Evolutionary conservation across 169 alveolate genomes (phyloP).

Genomic region (Condylostoma magnum): DNA sequence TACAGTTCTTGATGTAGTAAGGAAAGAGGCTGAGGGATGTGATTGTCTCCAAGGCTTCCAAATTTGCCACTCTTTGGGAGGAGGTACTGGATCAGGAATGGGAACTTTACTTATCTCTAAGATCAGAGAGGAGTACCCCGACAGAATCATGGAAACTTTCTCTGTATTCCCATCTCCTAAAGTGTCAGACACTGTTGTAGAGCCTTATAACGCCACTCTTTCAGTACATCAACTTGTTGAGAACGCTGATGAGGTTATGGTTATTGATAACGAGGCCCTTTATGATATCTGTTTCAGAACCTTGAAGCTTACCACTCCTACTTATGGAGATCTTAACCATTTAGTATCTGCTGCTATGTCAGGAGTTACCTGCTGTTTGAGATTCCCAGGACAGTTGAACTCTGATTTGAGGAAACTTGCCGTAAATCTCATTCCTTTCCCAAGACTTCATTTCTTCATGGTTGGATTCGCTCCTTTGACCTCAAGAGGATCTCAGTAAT

Average conservation of each 20-base stretch:
- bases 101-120: constrained; percentile 96
- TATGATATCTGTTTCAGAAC: constrained; percentile 99
- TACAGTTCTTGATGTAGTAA: constrained; percentile 97
- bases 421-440: constrained; percentile 98
- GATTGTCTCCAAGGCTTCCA: constrained; percentile 99
- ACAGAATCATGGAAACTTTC: constrained; percentile 97
- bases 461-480: constrained; percentile 98
- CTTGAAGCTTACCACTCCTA: constrained; percentile 96
- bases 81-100: constrained; percentile 99
- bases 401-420: constrained; percentile 94
- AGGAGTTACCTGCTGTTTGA: constrained; percentile 84
- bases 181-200: constrained; percentile 98
- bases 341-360: constrained; percentile 97
- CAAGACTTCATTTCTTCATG: constrained; percentile 98
- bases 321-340: constrained; percentile 98
- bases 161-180: constrained; percentile 98
- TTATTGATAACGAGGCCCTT: constrained; percentile 97
- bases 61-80: constrained; percentile 97
- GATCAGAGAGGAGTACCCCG: constrained; percentile 98
- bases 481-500: constrained; percentile 97
- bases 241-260: constrained; percentile 97
- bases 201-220: constrained; percentile 97
- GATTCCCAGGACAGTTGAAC: constrained; percentile 77
- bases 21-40: constrained; percentile 98
- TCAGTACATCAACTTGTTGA: constrained; percentile 97